Evolutionary conservation across 2,329 filamentous ascomycete genomes (phyloP).

Genomic region (Metarhizium guizhouense): DNA sequence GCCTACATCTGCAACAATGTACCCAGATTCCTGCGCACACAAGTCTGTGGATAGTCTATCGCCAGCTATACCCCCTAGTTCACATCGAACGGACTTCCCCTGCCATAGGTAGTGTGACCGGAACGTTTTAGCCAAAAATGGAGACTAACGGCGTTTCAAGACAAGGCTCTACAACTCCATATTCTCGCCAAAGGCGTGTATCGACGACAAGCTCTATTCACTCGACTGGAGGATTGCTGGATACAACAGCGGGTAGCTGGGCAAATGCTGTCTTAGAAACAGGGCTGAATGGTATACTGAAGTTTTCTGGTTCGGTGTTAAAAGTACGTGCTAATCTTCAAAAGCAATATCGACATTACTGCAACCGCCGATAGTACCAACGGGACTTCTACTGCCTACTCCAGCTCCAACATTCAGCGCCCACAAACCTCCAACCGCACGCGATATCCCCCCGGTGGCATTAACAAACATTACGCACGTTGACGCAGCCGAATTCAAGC

Average conservation of each 20-base stretch:
- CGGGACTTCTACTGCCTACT: conserved; percentile 73
- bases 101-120: neutral
- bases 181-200: neutral
- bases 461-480: conserved; percentile 81
- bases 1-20: neutral
- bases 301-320: neutral
- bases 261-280: neutral
- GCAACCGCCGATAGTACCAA: conserved; percentile 81
- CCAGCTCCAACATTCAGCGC: conserved; percentile 57
- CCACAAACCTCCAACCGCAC: conserved; percentile 73
- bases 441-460: conserved; percentile 88
- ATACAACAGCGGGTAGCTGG: neutral
- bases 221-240: neutral
- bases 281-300: neutral
- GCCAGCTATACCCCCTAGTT: neutral
- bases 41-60: neutral
- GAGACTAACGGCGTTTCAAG: neutral
- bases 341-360: conserved; percentile 87
- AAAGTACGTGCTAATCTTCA: neutral
- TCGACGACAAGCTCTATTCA: neutral
- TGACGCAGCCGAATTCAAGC: conserved; percentile 68
- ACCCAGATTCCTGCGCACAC: neutral
- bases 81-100: neutral
- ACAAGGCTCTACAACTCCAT: neutral
- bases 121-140: neutral